Base-by-base conservation (phyloP, 1,284 basidiomycete genomes). In the Pseudozyma sp. region DNA sequence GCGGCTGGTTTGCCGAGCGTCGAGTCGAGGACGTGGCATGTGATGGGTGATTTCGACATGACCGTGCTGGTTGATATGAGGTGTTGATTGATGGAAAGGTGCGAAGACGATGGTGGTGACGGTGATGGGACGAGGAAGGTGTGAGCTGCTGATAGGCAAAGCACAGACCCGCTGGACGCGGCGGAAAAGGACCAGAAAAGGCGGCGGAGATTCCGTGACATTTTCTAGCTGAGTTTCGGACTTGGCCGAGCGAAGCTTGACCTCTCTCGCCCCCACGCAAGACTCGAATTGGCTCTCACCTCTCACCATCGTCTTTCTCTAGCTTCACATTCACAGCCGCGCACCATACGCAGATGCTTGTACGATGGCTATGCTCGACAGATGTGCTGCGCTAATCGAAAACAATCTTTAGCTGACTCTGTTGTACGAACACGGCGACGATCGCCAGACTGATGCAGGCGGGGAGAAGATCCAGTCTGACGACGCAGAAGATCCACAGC, bases 21-120 rank as follows among this genome's bases (percentile, higher is more conserved):
- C 3, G 92, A 90, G 82, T 96, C 94, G 63, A 96, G 90, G 13
- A 96, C 93, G 77, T 96, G 94, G 84, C 94, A 95, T 39, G 94
- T 96, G 67, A 96, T 92, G 1, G 92, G 92, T 13, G 77, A 79
- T 54, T 70, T 75, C 8, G 75, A 64, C 70, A 73, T 73, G 40
- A 4, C 55, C 17, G 44, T 10, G 35, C 3, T 4, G 16, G 6
- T 30, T 10, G 13, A 29, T 7, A 10, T 16, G 9, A 6, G 42
- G n/a, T 14, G 2, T 24, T 45, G 33, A 0, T 35, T 19, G 14
- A 16, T 13, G 33, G 33, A 29, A 17, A 37, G 17, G 31, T 40
- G 11, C 17, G 39, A 34, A 9, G 16, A 40, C 24, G 52, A 8
- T 17, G 34, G 29, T 14, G 40, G 17, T 10, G 64, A 30, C 46